phyloP scores from a whole-genome alignment of 768 basidiomycete genomes.

The Lentinus brumalis region DNA sequence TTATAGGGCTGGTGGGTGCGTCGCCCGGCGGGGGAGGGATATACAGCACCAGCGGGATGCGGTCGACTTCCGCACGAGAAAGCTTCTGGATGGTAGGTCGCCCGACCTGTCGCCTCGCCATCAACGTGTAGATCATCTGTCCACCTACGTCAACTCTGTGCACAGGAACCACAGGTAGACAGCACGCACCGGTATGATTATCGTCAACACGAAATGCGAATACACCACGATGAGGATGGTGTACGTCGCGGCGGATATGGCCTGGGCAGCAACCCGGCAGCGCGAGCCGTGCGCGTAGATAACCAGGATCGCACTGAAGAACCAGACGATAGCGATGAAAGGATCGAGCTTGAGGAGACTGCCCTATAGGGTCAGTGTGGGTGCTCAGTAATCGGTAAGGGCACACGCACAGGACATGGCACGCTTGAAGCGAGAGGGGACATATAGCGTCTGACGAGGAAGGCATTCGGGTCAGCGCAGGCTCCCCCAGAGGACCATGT shows the following conservation, averaged over 20 bases:
- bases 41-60: constrained; percentile 18
- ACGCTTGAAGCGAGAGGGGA: neutral
- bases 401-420: neutral
- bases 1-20: neutral
- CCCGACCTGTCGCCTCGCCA: neutral
- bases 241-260: neutral
- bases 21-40: constrained; percentile 4
- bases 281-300: neutral
- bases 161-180: neutral
- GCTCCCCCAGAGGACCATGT: neutral
- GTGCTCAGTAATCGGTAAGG: neutral
- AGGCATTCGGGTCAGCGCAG: neutral
- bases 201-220: neutral
- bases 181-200: neutral
- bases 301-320: neutral
- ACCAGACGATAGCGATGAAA: neutral
- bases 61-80: constrained; percentile 14
- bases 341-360: neutral
- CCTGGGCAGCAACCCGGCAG: neutral
- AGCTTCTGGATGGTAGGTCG: constrained; percentile 7
- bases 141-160: neutral
- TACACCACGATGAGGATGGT: neutral
- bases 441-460: neutral
- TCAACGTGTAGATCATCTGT: neutral
- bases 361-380: too few species aligned